phyloP scores from a whole-genome alignment of 108 stramenopile species.

The Mayamaea pseudoterrestris region DNA sequence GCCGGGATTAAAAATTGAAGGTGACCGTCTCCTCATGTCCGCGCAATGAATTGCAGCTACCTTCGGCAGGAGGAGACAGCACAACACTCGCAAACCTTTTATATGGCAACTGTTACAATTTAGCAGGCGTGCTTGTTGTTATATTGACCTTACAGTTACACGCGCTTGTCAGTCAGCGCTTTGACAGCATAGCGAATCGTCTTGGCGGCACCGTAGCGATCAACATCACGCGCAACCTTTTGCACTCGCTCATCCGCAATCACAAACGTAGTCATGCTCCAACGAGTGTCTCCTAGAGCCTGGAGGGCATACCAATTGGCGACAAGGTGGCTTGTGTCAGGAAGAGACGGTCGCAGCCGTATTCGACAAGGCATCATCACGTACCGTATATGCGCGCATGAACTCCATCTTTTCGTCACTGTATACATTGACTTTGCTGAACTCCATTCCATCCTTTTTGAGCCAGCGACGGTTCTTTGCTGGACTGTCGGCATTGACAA shows the following conservation, averaged over 20 bases:
- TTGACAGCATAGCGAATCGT: conserved; percentile 30
- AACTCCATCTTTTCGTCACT: conserved; percentile 64
- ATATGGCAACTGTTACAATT: too few relatives aligned
- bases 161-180: background rate
- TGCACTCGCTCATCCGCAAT: conserved; percentile 45
- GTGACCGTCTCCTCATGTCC: too few relatives aligned
- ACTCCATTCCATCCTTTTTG: conserved; percentile 33
- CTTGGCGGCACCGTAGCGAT: conserved; percentile 25
- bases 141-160: too few relatives aligned
- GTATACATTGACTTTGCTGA: conserved; percentile 13
- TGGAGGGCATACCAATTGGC: conserved; percentile 28
- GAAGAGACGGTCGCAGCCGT: too few relatives aligned
- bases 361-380: too few relatives aligned
- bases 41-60: too few relatives aligned
- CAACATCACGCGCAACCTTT: conserved; percentile 61
- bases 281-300: conserved; percentile 71
- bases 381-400: conserved; percentile 54
- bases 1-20: too few relatives aligned
- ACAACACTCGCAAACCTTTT: too few relatives aligned
- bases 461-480: conserved; percentile 59
- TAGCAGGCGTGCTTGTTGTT: too few relatives aligned
- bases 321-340: too few relatives aligned
- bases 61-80: too few relatives aligned
- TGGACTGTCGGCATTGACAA: conserved; percentile 73
- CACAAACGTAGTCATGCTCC: conserved; percentile 59